Evolutionary conservation across 345 rosid species (phyloP), one percentile per base, ranked within the genome.

Genomic region (Angophora floribunda): DNA sequence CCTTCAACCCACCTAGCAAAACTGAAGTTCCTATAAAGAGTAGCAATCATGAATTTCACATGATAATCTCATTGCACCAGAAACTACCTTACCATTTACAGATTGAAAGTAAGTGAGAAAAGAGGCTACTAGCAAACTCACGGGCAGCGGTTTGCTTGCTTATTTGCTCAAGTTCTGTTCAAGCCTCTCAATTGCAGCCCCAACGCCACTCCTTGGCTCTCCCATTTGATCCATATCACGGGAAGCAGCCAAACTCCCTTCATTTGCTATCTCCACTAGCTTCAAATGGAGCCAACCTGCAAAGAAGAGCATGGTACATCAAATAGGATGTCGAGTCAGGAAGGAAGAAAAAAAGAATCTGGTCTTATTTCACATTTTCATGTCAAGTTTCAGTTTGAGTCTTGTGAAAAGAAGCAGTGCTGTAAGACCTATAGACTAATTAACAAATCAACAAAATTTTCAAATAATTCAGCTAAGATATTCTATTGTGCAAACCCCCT

Each of bases 201-300:
- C 95, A 84, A 96, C 97, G 52, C 98, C 97, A 84, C 96, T 91
- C 78, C 89, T 92, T 24, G 93, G 91, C 61, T 90, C 93, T 44
- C 92, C 93, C 67, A 57, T 89, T 84, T 88, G 89, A 63, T 87
- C 89, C n/a, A 88, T 87, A 7, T 78, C 52, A 15, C 45, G 90
- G 87, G 57, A 47, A 87, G 89, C 70, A 75, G 87, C 87, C 65
- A 51, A 51, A 41, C 89, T 92, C 82, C 93, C 96, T 91, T 96
- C 95, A 88, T 96, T 95, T 80, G 97, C 99, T 92, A 96, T 97
- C 91, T 96, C 94, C 87, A 96, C 91, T 45, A 96, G 95, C 94
- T 97, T 97, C 93, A 96, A 89, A 80, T 97, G 98, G 86, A 96
- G 65, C 99, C 98, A 96, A 88, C 99, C 98, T 96, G 90, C 88